phyloP scores from a whole-genome alignment of 306 rosid genomes.

The Sicyos edulis region DNA sequence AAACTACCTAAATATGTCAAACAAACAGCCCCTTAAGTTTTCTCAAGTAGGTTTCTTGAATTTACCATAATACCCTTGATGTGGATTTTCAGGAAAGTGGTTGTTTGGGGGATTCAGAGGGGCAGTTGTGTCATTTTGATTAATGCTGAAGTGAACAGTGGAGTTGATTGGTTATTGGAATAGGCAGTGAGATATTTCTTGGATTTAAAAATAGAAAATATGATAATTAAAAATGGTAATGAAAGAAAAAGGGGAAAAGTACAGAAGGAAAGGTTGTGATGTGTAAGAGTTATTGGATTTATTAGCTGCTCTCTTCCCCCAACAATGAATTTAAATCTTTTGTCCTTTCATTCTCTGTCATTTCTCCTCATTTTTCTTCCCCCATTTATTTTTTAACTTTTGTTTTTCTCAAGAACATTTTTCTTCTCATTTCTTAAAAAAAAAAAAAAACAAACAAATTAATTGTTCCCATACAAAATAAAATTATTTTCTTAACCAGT shows the following conservation, averaged over 20 bases:
- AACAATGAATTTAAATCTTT: constrained; percentile 18
- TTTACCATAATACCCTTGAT: background rate
- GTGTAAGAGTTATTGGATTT: constrained; percentile 20
- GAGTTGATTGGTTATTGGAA: background rate
- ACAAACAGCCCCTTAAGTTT: too few relatives aligned
- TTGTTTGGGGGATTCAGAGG: background rate
- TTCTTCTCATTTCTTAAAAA: too few relatives aligned
- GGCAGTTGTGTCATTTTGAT: background rate
- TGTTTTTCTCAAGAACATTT: constrained; percentile 2
- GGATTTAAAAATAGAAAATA: background rate
- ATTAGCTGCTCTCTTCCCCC: constrained; percentile 21
- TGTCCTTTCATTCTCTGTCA: constrained; percentile 15
- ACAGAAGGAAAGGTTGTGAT: constrained; percentile 10
- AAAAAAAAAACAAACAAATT: too few relatives aligned
- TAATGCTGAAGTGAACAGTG: background rate
- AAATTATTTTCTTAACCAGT: too few relatives aligned
- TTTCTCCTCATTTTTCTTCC: background rate
- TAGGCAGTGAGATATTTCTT: constrained; percentile 11
- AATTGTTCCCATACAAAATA: too few relatives aligned
- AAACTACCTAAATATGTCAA: too few relatives aligned
- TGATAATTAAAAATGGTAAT: background rate
- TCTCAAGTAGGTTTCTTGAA: background rate
- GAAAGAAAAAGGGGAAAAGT: background rate
- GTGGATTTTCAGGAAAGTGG: background rate
- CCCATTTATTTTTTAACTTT: background rate